Evolutionary conservation across 2,329 filamentous ascomycete genomes (phyloP).

Genomic region (Fusarium pseudograminearum): DNA sequence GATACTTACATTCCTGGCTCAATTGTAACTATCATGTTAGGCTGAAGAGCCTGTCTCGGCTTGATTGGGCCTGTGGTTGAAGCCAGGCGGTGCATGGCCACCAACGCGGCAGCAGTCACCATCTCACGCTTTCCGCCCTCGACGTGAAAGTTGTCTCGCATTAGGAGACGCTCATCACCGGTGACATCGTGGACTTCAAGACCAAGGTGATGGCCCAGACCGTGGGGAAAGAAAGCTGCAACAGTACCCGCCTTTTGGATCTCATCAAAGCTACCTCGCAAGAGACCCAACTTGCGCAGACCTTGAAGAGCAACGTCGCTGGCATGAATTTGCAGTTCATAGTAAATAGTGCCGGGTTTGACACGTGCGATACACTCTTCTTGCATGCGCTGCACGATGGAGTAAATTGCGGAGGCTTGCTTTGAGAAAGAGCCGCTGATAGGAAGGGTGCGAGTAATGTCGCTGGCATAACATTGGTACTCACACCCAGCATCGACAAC

Average conservation of each 20-base stretch:
- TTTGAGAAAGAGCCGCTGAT: constrained; percentile 75
- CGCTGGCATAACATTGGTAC: constrained; percentile 86
- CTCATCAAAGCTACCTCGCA: constrained; percentile 72
- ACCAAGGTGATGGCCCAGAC: constrained; percentile 73
- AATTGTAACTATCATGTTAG: constrained; percentile 79
- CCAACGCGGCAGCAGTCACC: constrained; percentile 54
- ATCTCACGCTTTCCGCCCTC: constrained; percentile 57
- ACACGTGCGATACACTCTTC: constrained; percentile 76
- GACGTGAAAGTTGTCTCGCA: constrained; percentile 47
- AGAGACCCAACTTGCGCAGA: constrained; percentile 76
- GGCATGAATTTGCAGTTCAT: constrained; percentile 78
- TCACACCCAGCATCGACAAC: constrained; percentile 91
- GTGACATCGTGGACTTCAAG: constrained; percentile 73
- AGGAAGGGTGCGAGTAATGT: constrained; percentile 90
- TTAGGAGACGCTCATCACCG: constrained; percentile 54
- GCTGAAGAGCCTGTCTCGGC: constrained; percentile 59
- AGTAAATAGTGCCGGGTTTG: constrained; percentile 76
- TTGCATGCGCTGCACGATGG: constrained; percentile 86
- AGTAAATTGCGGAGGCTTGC: constrained; percentile 80
- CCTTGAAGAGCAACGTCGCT: constrained; percentile 78
- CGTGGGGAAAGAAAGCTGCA: constrained; percentile 74
- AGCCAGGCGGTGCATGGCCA: constrained; percentile 44
- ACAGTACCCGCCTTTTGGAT: constrained; percentile 65
- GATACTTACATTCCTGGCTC: constrained; percentile 76
- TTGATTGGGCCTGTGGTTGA: constrained; percentile 48